These are phyloP conservation scores for Huiozyma naganishii DNA, from an alignment of 805 yeast genomes.

Conservation along the genomic window DNA sequence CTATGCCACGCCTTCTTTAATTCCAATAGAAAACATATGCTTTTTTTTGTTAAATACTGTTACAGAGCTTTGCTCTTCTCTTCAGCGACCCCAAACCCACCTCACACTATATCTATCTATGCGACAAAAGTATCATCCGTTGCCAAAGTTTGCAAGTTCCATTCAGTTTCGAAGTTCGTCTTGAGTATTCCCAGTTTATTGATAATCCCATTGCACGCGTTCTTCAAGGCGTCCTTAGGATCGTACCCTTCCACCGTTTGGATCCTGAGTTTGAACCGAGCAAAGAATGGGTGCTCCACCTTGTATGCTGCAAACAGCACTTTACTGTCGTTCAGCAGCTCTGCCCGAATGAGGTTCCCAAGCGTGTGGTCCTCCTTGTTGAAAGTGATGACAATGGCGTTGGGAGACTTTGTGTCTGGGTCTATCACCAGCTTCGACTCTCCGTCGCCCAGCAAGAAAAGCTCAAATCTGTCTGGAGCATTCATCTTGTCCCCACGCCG, in stretches of 20 bases:
- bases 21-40: too few species aligned
- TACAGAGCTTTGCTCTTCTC: too few species aligned
- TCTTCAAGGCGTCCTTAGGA: constrained; percentile 81
- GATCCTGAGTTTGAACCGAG: constrained; percentile 84
- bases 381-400: constrained; percentile 83
- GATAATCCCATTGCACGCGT: constrained; percentile 79
- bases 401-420: constrained; percentile 92
- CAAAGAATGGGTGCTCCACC: constrained; percentile 95
- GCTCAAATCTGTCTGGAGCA: constrained; percentile 98
- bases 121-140: constrained; percentile 30
- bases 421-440: constrained; percentile 83
- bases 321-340: constrained; percentile 70
- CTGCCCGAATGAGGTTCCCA: constrained; percentile 81
- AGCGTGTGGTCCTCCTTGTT: constrained; percentile 97
- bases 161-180: constrained; percentile 78
- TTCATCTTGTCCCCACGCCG: constrained; percentile 48
- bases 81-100: too few species aligned
- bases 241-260: constrained; percentile 94
- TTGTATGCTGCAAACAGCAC: constrained; percentile 97
- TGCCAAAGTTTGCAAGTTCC: constrained; percentile 77
- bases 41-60: too few species aligned
- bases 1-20: too few species aligned
- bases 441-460: constrained; percentile 95
- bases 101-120: too few species aligned
- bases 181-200: constrained; percentile 65